Conservation (phyloP, 2,329 filamentous ascomycete genomes). For the Nemania serpens region DNA sequence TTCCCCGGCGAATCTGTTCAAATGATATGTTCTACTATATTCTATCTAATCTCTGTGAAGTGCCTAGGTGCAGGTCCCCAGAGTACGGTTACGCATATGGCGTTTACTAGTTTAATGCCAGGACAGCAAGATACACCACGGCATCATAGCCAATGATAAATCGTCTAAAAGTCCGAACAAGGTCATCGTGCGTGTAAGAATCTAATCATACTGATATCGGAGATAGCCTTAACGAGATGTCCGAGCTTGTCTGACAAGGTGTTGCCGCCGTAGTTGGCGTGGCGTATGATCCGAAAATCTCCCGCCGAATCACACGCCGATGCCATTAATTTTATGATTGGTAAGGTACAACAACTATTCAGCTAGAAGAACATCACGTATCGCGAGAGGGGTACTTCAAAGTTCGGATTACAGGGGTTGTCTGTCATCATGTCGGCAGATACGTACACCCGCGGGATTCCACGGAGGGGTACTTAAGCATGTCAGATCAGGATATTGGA, state of each 20-base stretch:
- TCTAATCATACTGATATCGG: not conserved
- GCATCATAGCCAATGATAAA: not conserved
- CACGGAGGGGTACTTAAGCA: not conserved
- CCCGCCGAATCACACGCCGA: not conserved
- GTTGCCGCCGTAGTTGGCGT: not conserved
- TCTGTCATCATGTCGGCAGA: slow-evolving; percentile 2
- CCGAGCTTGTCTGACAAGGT: slow-evolving; percentile 6
- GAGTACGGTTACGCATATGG: too few relatives aligned
- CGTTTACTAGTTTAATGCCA: too few relatives aligned
- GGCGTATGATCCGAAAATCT: not conserved
- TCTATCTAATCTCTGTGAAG: too few relatives aligned
- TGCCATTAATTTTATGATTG: not conserved
- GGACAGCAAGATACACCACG: not conserved
- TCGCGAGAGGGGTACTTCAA: not conserved
- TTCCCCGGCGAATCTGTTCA: too few relatives aligned
- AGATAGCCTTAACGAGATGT: slow-evolving; percentile 7
- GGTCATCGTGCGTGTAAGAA: not conserved
- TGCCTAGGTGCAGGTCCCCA: too few relatives aligned
- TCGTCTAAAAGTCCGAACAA: not conserved
- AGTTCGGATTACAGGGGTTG: not conserved
- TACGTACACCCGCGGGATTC: not conserved
- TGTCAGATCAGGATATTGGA: not conserved
- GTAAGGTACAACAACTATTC: not conserved
- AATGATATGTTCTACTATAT: too few relatives aligned
- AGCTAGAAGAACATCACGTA: not conserved